Base-by-base conservation (phyloP, 2,329 filamentous ascomycete genomes). In the Botrytis pseudocinerea region DNA sequence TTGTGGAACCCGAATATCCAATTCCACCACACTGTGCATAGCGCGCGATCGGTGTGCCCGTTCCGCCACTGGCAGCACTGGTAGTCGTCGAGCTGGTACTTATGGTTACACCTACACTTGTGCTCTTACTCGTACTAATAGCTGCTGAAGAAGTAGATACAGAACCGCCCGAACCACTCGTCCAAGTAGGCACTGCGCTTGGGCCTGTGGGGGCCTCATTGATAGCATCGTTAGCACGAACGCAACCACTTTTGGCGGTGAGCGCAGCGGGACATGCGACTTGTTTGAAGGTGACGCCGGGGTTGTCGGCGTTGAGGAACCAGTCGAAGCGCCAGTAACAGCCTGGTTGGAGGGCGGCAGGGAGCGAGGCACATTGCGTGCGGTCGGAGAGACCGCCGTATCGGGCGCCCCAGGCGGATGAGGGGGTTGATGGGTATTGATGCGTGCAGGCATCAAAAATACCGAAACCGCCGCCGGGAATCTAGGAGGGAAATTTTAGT, bases 391-490 rank as follows among this genome's bases (percentile, higher is more conserved):
- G 80, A 72, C 86, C 86, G 48, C 85, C 86, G 77, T 87, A 87
- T 75, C 83, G 82, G 6, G 80, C 79, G 25, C 85, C 86, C 83
- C 84, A 85, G 48, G 83, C 82, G 1, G 80, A 78, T 1, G 82
- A 76, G 4, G 82, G 81, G 25, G 82, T 80, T 40, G 83, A 83
- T 4, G 65, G 65, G 76, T 84, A 89, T 81, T 88, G 82, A 14
- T 81, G 79, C 0, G 81, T 82, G 80, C 87, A 89, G 46, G 83
- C 87, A 74, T 88, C 84, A 78, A 85, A 89, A 73, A 85, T 83
- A 65, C 88, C 88, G 32, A 86, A 84, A 42, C 88, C 88, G 73
- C 88, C 87, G 25, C 87, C 87, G 4, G 86, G 86, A 42, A 87
- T 86, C 81, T 84, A 78, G 40, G 16, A 20, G 12, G 5, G 32